phyloP scores from a whole-genome alignment of 257 asterid genomes.

The Forsythia suspensa region DNA sequence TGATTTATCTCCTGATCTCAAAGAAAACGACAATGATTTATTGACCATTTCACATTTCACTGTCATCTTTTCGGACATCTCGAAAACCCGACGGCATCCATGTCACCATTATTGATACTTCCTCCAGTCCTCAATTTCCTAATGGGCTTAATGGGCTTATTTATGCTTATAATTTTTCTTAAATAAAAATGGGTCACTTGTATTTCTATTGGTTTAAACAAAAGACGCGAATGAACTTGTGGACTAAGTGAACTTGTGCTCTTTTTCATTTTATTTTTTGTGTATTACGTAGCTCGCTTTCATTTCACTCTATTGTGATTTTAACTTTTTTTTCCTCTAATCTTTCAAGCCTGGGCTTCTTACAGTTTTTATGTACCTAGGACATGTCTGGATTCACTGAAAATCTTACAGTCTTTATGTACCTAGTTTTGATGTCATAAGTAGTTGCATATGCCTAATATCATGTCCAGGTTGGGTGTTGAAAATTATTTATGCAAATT shows the following conservation, averaged over 20 bases:
- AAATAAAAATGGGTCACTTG: neutral
- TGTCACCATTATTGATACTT: slow-evolving; percentile 87
- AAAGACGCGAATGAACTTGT: neutral
- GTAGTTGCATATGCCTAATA: neutral
- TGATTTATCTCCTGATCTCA: too few relatives aligned
- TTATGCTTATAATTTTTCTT: neutral
- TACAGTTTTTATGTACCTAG: too few relatives aligned
- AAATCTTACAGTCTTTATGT: neutral
- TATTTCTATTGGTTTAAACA: neutral
- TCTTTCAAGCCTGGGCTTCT: neutral
- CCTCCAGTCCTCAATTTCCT: slow-evolving; percentile 49
- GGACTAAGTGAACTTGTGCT: neutral
- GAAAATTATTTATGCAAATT: neutral
- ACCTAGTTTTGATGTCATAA: neutral
- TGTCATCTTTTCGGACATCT: slow-evolving; percentile 37
- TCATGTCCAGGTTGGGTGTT: neutral
- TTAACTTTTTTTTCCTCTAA: neutral
- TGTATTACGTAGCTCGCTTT: neutral
- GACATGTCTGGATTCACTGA: too few relatives aligned
- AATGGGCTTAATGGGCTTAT: neutral
- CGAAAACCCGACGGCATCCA: slow-evolving; percentile 71
- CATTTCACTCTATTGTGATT: neutral
- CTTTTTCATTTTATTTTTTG: too few relatives aligned
- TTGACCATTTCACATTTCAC: too few relatives aligned
- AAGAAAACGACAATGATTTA: too few relatives aligned